Base-by-base conservation (phyloP, 2,329 filamentous ascomycete genomes). In the Claviceps capensis region DNA sequence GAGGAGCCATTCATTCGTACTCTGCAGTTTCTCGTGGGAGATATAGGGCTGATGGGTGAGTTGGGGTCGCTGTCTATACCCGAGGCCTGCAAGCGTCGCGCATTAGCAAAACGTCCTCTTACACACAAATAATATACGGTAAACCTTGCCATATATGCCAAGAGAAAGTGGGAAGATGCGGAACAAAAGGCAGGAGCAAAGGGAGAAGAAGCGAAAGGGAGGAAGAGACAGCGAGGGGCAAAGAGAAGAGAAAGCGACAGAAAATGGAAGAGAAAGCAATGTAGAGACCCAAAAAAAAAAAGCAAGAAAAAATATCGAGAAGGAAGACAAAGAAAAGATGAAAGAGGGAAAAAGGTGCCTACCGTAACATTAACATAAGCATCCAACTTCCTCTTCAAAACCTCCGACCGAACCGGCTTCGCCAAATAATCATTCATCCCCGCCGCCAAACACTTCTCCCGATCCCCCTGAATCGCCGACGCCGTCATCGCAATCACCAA, bases 401-500 rank as follows among this genome's bases (percentile, higher is more conserved):
- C 83, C 47, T 90, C 86, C 4, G 86, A 88, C 55, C 89, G 79
- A n/a, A 97, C 91, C 1, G 91, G 91, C 65, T 97, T 97, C 16
- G 91, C 89, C 1, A 96, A 78, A 61, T 96, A 97, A 62, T 96
- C 93, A 66, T 96, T 95, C 91, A 97, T 97, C 45, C 91, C 91
- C 1, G 88, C 88, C 48, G 89, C 88, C n/a, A 96, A 72, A 60
- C 91, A 96, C 69, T 95, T 96, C 65, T 97, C 91, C 47, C 90
- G 78, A 64, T 97, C 91, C 17, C 91, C 91, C 64, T 93, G 86
- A 55, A 97, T 97, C 3, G 91, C 91, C 26, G 85, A 90, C 1
- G 91, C 91, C 1, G 91, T 97, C 91, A 97, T 96, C 51, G 91
- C 91, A 60, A 97, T 96, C 48, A 97, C 86, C n/a, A 96, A 73